Evolutionary conservation across 345 rosid species (phyloP).

Genomic region (Passiflora organensis): DNA sequence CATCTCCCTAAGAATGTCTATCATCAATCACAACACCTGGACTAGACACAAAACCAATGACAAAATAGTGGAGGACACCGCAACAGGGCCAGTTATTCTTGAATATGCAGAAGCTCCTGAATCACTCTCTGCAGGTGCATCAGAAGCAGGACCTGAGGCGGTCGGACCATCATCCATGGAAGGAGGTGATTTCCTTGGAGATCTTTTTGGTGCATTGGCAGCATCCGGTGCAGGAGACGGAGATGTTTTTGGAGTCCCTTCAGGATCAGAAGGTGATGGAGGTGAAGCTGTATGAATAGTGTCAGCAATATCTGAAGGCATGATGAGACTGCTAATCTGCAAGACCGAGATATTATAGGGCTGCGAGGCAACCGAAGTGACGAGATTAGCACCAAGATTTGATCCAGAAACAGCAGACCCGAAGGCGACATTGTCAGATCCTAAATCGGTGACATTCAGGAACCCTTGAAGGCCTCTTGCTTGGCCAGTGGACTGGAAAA

Average conservation of each 20-base stretch:
- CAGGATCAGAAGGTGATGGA: background rate
- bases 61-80: no score
- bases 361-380: slow-evolving; percentile 15
- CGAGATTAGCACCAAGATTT: slow-evolving; percentile 8
- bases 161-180: no score
- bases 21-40: no score
- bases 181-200: slow-evolving; percentile 9
- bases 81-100: no score
- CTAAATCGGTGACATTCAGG: slow-evolving; percentile 23
- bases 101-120: no score
- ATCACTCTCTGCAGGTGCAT: no score
- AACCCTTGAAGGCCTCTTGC: slow-evolving; percentile 29
- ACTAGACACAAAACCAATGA: no score
- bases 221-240: no score
- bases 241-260: no score
- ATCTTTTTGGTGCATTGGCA: no score
- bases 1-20: no score
- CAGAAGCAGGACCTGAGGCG: slow-evolving; percentile 11
- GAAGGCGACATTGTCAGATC: slow-evolving; percentile 9
- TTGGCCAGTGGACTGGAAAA: slow-evolving; percentile 30
- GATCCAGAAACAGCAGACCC: slow-evolving; percentile 28
- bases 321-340: slow-evolving; percentile 28
- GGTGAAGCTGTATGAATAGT: background rate
- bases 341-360: slow-evolving; percentile 31
- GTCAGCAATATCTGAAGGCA: slow-evolving; percentile 12